phyloP scores from a whole-genome alignment of 805 yeast species.

The Yarrowia divulgata region DNA sequence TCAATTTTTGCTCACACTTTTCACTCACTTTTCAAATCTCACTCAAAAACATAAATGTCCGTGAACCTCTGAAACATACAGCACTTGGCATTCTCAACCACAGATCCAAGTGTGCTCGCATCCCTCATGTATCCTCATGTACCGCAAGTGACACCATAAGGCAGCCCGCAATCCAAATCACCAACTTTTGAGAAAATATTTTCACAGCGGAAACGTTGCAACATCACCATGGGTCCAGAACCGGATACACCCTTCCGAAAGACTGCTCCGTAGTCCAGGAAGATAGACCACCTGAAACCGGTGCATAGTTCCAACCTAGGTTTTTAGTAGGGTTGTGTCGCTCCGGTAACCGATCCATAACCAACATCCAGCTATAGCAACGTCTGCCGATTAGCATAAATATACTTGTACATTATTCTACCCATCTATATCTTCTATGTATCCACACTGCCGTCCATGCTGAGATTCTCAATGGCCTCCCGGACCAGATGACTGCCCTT shows the following conservation, averaged over 20 bases:
- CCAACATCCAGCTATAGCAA: neutral
- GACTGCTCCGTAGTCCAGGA: neutral
- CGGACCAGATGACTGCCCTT: constrained; percentile 85
- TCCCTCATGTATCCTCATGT: constrained; percentile 12
- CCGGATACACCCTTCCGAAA: constrained; percentile 1
- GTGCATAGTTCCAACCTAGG: neutral
- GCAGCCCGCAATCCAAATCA: constrained; percentile 3
- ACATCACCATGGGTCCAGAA: neutral
- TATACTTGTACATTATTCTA: neutral
- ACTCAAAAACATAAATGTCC: neutral
- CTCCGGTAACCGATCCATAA: neutral
- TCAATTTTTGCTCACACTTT: neutral
- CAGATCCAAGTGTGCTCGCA: neutral
- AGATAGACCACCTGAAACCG: neutral
- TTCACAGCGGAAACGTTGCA: neutral
- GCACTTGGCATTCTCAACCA: constrained; percentile 21
- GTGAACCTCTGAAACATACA: constrained; percentile 24
- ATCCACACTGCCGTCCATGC: constrained; percentile 18
- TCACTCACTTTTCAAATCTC: neutral
- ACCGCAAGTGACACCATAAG: constrained; percentile 25
- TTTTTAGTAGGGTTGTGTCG: neutral
- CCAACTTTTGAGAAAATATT: neutral
- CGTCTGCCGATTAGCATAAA: neutral
- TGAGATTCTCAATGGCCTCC: constrained; percentile 74
- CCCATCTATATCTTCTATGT: neutral